phyloP scores from a whole-genome alignment of 2,329 filamentous ascomycete species.

The Leptographium galeiforme region DNA sequence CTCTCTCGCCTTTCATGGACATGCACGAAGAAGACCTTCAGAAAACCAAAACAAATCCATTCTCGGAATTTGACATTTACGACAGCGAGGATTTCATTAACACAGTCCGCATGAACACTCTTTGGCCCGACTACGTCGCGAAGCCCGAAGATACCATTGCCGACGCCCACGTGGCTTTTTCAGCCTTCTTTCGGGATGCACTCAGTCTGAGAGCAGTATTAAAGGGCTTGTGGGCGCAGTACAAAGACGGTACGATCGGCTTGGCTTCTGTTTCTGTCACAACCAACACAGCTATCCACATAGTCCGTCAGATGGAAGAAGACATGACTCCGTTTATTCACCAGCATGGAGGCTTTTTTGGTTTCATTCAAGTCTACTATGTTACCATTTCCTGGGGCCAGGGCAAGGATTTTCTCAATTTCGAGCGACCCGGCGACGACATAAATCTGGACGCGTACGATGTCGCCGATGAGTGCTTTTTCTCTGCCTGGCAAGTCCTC shows the following conservation, averaged over 20 bases:
- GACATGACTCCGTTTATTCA: slow-evolving; percentile 16
- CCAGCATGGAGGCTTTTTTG: slow-evolving; percentile 10
- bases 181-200: slow-evolving; percentile 18
- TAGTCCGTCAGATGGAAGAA: slow-evolving; percentile 20
- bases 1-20: background rate
- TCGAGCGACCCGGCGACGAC: background rate
- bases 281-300: slow-evolving; percentile 22
- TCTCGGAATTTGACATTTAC: slow-evolving; percentile 13
- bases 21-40: too few species aligned
- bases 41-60: background rate
- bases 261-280: slow-evolving; percentile 21
- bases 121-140: slow-evolving; percentile 17
- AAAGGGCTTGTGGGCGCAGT: slow-evolving; percentile 19
- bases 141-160: slow-evolving; percentile 14
- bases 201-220: slow-evolving; percentile 15
- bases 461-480: slow-evolving; percentile 12
- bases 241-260: slow-evolving; percentile 15
- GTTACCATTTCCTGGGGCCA: background rate
- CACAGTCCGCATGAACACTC: slow-evolving; percentile 15
- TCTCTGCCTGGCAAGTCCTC: slow-evolving; percentile 10
- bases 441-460: slow-evolving; percentile 16
- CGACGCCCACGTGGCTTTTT: slow-evolving; percentile 17
- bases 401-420: background rate
- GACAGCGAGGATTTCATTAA: slow-evolving; percentile 23
- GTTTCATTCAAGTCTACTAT: background rate